Evolutionary conservation across 768 basidiomycete species (phyloP).

Genomic region (Auriculariales sp.): DNA sequence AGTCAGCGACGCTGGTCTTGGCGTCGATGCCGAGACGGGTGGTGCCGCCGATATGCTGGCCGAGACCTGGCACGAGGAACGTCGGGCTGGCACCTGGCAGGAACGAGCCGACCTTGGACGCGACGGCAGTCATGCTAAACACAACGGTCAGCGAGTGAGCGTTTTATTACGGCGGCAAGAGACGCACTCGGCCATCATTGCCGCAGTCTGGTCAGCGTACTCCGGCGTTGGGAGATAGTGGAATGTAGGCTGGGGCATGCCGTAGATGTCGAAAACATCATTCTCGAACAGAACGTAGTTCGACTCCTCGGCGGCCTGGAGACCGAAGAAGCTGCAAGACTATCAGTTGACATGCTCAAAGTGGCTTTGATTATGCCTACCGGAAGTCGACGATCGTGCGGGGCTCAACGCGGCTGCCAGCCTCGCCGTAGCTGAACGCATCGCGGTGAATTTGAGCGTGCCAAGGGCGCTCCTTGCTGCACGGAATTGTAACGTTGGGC

Average conservation of each 20-base stretch:
- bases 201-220: slow-evolving; percentile 6
- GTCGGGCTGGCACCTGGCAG: slow-evolving; percentile 20
- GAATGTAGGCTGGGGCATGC: slow-evolving; percentile 22
- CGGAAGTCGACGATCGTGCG: slow-evolving; percentile 20
- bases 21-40: not conserved
- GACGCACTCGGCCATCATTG: slow-evolving; percentile 12
- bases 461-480: slow-evolving; percentile 11
- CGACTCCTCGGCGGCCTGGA: slow-evolving; percentile 6
- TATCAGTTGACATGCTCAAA: not conserved
- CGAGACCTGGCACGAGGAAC: slow-evolving; percentile 17
- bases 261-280: slow-evolving; percentile 14
- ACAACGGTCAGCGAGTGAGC: not conserved
- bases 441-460: slow-evolving; percentile 22
- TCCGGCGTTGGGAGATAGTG: slow-evolving; percentile 9
- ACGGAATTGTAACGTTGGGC: slow-evolving; percentile 17
- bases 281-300: slow-evolving; percentile 11
- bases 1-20: slow-evolving; percentile 15
- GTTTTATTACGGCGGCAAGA: not conserved
- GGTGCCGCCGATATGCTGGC: slow-evolving; percentile 10
- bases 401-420: slow-evolving; percentile 15
- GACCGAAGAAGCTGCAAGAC: slow-evolving; percentile 12
- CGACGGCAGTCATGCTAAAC: slow-evolving; percentile 16
- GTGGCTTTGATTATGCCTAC: not conserved
- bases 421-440: slow-evolving; percentile 21
- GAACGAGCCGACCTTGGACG: slow-evolving; percentile 18